A percentile compares a stretch with the other conserved stretches of the same genome.
These are phyloP conservation scores for Neonectria hederae DNA, from an alignment of 2,329 filamentous ascomycete species.

Conservation along the genomic window DNA sequence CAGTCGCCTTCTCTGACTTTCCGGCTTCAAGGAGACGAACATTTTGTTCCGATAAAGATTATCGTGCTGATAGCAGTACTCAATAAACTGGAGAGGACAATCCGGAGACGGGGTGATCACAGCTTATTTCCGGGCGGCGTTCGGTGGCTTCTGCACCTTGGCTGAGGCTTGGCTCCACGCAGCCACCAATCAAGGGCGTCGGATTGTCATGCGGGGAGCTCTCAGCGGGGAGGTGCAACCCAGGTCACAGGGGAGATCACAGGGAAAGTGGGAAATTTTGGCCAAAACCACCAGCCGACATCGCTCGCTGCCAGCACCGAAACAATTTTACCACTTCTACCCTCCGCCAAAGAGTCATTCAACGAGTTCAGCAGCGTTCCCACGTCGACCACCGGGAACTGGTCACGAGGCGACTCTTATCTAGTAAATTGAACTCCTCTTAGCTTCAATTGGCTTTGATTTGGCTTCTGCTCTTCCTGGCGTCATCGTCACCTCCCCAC, in stretches of 20 bases:
- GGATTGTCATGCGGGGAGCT: constrained; percentile 45
- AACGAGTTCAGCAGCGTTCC: constrained; percentile 6
- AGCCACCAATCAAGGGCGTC: constrained; percentile 26
- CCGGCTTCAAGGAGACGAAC: not conserved
- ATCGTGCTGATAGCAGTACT: not conserved
- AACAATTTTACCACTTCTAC: constrained; percentile 32
- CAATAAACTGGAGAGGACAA: not conserved
- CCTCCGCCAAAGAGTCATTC: constrained; percentile 13
- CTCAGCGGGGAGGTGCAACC: constrained; percentile 26
- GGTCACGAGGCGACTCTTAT: constrained; percentile 23
- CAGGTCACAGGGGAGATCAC: constrained; percentile 50
- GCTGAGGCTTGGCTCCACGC: not conserved
- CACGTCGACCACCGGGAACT: constrained; percentile 19
- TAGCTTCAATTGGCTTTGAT: constrained; percentile 35
- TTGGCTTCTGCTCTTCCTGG: not conserved
- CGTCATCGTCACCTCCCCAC: constrained; percentile 12
- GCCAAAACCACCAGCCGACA: constrained; percentile 41
- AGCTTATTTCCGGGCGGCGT: constrained; percentile 17
- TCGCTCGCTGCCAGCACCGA: constrained; percentile 42
- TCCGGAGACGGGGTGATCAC: not conserved
- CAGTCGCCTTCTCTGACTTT: not conserved
- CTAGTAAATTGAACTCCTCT: constrained; percentile 19
- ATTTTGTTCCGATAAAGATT: not conserved
- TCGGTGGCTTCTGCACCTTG: constrained; percentile 23
- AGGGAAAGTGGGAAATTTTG: constrained; percentile 43